These are phyloP conservation scores for Cystobasidium slooffiae DNA, from an alignment of 1,284 basidiomycete genomes.

Conservation along the genomic window DNA sequence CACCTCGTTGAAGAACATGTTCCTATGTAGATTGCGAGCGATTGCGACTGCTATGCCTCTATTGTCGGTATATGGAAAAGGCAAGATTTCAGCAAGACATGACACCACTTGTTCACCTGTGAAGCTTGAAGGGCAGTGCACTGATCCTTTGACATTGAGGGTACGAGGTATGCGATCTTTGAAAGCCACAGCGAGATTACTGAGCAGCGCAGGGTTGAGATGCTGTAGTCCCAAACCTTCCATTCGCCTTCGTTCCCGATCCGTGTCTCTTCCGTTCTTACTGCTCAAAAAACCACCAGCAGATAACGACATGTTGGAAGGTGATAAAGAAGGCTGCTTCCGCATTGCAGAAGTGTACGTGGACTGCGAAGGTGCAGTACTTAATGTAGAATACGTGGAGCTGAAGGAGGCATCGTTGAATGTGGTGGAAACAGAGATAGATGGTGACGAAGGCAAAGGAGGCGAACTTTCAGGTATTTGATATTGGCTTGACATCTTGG, in stretches of 20 bases:
- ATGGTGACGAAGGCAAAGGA: conserved; percentile 37
- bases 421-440: conserved; percentile 36
- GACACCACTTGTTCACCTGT: conserved; percentile 81
- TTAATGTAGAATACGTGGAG: conserved; percentile 12
- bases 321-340: conserved; percentile 39
- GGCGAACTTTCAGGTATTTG: conserved; percentile 11
- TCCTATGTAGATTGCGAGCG: conserved; percentile 84
- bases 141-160: conserved; percentile 86
- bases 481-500: background rate
- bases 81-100: conserved; percentile 66
- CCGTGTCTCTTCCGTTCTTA: conserved; percentile 5
- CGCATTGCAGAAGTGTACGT: conserved; percentile 20
- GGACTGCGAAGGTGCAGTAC: conserved; percentile 2
- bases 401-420: conserved; percentile 18
- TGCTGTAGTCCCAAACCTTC: conserved; percentile 22
- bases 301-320: conserved; percentile 16
- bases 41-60: conserved; percentile 80
- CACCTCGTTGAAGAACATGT: conserved; percentile 95
- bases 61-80: conserved; percentile 62
- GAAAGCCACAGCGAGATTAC: conserved; percentile 83
- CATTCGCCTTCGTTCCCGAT: conserved; percentile 17
- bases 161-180: conserved; percentile 82
- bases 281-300: conserved; percentile 13
- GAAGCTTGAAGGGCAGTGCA: conserved; percentile 82
- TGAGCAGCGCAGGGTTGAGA: conserved; percentile 83